Base-by-base conservation (phyloP, 2,329 filamentous ascomycete species). In the Xylariales sp. region DNA sequence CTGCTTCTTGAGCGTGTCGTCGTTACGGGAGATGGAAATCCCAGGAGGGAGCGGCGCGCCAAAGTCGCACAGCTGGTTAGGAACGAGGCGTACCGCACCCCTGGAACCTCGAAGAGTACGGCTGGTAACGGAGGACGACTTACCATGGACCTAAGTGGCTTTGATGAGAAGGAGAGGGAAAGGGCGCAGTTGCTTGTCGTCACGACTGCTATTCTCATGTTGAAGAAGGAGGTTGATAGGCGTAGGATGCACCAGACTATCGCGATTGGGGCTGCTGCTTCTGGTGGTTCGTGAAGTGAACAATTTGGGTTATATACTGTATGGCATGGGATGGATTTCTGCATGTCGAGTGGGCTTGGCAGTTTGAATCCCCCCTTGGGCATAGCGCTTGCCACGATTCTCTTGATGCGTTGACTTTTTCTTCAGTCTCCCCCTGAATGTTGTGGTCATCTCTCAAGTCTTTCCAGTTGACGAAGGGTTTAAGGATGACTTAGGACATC, bases 161-260 rank as follows among this genome's bases (percentile, higher is more conserved):
- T 64, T 60, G 44, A 53, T 19, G 50, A 47, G 40, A 56, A 61
- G 25, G 9, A 21, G 12, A 44, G 51, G 16, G 59, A 74, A 51
- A 57, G 74, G 44, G 62, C 62, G 11, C 65, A 76, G 51, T 61
- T 68, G n/a, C 46, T 82, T 15, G 65, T 74, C 8, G 66, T 82
- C 14, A 69, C 71, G 31, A 80, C 74, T 12, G 78, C 72, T 44
- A 50, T 84, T 42, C 58, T 72, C 12, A 80, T 84, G 78, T 56
- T 84, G 50, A 83, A 84, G 70, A 78, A 74, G 59, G 81, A 84
- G 66, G 63, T 80, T 37, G 80, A 84, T 56, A 63, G 79, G 31
- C 63, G 76, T 48, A 65, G 76, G 44, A 54, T 65, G 45, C 58
- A 73, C 37, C 76, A 82, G 64, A 58, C 69, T 32, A 66, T 69